Percentiles rank a stretch among this genome's conserved stretches.
Conservation (phyloP, 192 early-diverging fungal species). For the Paraglomus brasilianum region DNA sequence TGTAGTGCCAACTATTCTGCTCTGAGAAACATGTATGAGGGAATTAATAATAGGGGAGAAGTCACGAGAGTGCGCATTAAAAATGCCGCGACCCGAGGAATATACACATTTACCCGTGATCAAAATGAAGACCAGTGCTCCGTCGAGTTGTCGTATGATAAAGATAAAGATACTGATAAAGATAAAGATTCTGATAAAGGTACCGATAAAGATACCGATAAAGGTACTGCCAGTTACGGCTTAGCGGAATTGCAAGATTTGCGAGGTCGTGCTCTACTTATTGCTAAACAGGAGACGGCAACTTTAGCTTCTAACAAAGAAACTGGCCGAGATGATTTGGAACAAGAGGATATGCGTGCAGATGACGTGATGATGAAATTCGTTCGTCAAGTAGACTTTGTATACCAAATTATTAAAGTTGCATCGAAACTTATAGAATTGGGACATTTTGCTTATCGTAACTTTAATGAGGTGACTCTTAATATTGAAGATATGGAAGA, state of each 20-base stretch:
- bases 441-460: slow-evolving; percentile 33
- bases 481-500: neutral
- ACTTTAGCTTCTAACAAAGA: neutral
- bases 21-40: slow-evolving; percentile 25
- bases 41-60: slow-evolving; percentile 25
- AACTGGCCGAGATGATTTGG: neutral
- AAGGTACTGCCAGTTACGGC: neutral
- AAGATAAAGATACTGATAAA: too few species aligned
- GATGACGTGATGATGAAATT: slow-evolving; percentile 15
- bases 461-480: neutral
- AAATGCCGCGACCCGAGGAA: slow-evolving; percentile 27
- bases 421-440: slow-evolving; percentile 24
- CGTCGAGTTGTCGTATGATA: slow-evolving; percentile 15
- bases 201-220: too few species aligned
- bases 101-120: slow-evolving; percentile 19
- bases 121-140: slow-evolving; percentile 7
- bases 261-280: slow-evolving; percentile 28
- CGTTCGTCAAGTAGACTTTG: slow-evolving; percentile 28
- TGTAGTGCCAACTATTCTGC: slow-evolving; percentile 23
- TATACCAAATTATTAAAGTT: slow-evolving; percentile 18
- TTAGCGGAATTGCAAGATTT: slow-evolving; percentile 28
- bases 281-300: slow-evolving; percentile 12
- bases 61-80: slow-evolving; percentile 24
- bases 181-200: too few species aligned
- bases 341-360: neutral